These are phyloP conservation scores for Salix udensis DNA, from an alignment of 345 rosid species.

Conservation along the genomic window DNA sequence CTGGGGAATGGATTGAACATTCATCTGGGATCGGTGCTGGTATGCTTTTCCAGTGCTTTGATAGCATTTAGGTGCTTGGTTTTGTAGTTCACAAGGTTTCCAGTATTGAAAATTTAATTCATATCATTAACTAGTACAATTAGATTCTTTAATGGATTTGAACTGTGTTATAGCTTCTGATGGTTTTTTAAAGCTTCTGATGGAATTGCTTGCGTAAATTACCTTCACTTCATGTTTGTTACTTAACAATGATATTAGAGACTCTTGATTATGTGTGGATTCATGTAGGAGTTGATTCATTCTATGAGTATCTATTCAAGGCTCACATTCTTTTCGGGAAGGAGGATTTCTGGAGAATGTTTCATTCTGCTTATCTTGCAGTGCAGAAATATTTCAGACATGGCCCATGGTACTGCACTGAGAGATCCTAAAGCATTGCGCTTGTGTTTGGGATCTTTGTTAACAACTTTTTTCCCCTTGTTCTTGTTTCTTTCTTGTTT, in stretches of 20 bases:
- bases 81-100: slow-evolving; percentile 6
- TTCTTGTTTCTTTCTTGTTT: not conserved
- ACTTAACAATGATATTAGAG: slow-evolving; percentile 24
- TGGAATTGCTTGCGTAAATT: slow-evolving; percentile 4
- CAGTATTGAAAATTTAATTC: not conserved
- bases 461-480: not conserved
- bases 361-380: slow-evolving; percentile 82
- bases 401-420: slow-evolving; percentile 74
- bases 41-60: slow-evolving; percentile 30
- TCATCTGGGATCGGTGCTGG: slow-evolving; percentile 98
- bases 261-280: slow-evolving; percentile 21
- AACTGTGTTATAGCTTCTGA: not conserved
- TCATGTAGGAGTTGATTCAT: slow-evolving; percentile 88
- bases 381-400: slow-evolving; percentile 91
- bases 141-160: not conserved
- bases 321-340: slow-evolving; percentile 93
- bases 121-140: not conserved
- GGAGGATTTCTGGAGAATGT: slow-evolving; percentile 96
- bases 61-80: not conserved
- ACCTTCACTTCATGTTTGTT: slow-evolving; percentile 6
- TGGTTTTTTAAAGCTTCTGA: not conserved
- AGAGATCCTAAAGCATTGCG: not conserved
- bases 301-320: slow-evolving; percentile 88
- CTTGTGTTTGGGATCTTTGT: not conserved
- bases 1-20: slow-evolving; percentile 85